Evolutionary conservation across 2,329 filamentous ascomycete species (phyloP).

Genomic region (Epichloe brachyelytri): DNA sequence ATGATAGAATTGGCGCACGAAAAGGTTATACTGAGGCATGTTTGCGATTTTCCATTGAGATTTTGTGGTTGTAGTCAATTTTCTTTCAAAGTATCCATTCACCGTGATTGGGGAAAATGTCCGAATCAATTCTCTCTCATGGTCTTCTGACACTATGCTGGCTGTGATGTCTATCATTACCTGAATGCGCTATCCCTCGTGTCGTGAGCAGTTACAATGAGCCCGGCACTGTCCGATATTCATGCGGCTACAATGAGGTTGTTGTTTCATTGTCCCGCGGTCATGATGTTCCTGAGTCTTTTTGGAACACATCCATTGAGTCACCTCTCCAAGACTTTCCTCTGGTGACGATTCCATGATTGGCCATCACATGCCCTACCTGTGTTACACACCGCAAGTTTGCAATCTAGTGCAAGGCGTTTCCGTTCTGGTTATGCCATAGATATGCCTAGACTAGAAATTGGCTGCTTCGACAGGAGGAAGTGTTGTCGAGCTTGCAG

Average conservation of each 20-base stretch:
- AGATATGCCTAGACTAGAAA: neutral
- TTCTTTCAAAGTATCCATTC: neutral
- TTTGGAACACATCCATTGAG: neutral
- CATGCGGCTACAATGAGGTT: too few relatives aligned
- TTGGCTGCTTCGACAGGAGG: neutral
- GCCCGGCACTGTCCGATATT: too few relatives aligned
- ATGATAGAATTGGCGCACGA: constrained; percentile 17
- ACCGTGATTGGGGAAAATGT: too few relatives aligned
- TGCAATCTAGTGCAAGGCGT: neutral
- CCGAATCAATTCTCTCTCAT: too few relatives aligned
- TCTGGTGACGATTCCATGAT: neutral
- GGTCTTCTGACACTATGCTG: too few relatives aligned
- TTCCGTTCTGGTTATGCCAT: neutral
- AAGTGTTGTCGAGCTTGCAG: neutral
- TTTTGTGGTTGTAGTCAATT: neutral
- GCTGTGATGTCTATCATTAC: too few relatives aligned
- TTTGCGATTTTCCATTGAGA: neutral
- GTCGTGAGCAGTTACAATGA: too few relatives aligned
- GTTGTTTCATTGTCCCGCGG: too few relatives aligned
- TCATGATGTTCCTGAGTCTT: neutral
- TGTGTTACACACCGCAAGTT: neutral
- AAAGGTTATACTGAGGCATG: constrained; percentile 5
- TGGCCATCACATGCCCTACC: neutral
- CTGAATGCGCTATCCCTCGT: too few relatives aligned
- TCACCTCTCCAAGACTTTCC: neutral